Conservation (phyloP, 2,329 filamentous ascomycete genomes). For the Paecilomyces fulvus region DNA sequence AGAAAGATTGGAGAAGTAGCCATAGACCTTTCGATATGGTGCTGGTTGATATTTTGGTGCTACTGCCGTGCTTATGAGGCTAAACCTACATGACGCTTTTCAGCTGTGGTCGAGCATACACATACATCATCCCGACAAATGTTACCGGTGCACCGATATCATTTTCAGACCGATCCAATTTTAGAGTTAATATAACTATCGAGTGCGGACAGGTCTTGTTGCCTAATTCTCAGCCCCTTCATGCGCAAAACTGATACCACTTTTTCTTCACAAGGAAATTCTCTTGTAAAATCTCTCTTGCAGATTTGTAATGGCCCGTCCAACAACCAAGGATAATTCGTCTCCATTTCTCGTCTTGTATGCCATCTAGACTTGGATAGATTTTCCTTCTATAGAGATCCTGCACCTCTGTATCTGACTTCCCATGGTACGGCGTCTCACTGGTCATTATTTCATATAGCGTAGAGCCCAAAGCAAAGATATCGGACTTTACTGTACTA, state of each 20-base stretch:
- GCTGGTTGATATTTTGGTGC: too few species aligned
- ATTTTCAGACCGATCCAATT: too few species aligned
- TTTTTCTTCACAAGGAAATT: not conserved
- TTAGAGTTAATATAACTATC: too few species aligned
- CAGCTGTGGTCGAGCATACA: too few species aligned
- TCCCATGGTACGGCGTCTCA: slow-evolving; percentile 1
- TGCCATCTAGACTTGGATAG: not conserved
- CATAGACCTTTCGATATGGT: too few species aligned
- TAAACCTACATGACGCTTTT: too few species aligned
- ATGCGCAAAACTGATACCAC: not conserved
- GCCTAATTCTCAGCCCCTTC: too few species aligned
- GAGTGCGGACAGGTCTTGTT: too few species aligned
- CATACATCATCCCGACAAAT: too few species aligned
- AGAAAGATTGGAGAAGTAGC: too few species aligned
- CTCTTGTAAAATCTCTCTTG: not conserved
- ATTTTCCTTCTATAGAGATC: not conserved
- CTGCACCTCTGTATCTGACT: not conserved
- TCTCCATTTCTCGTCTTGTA: not conserved
- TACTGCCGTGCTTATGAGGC: too few species aligned
- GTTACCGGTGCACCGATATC: too few species aligned
- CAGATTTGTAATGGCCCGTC: not conserved
- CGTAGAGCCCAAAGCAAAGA: slow-evolving; percentile 7
- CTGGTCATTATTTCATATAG: slow-evolving; percentile 3
- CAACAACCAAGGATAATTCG: not conserved
- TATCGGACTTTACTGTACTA: slow-evolving; percentile 6